Conservation (phyloP, 2,329 filamentous ascomycete genomes). For the Zarea fungicola region DNA sequence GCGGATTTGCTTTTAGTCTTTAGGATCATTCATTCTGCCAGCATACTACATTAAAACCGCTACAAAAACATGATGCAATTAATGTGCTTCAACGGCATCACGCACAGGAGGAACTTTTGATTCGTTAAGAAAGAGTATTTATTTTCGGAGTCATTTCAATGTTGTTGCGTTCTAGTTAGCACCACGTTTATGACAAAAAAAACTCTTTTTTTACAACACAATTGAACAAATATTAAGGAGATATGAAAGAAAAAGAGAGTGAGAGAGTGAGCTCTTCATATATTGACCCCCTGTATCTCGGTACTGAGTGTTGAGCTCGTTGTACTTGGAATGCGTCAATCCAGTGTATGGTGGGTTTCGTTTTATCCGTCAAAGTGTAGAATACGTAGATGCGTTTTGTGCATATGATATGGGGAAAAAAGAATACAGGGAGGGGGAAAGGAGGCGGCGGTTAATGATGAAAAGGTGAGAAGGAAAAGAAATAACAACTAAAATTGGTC, state of each 20-base stretch:
- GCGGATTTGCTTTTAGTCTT: too few relatives aligned
- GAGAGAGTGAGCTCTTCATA: background rate
- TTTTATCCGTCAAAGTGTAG: background rate
- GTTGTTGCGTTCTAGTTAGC: background rate
- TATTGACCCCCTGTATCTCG: background rate
- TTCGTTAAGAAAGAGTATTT: too few relatives aligned
- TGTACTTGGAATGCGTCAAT: background rate
- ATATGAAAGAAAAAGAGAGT: background rate
- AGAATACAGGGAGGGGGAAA: background rate
- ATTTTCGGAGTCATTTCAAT: background rate
- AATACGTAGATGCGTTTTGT: constrained; percentile 3
- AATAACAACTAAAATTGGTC: constrained; percentile 4
- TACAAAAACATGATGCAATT: too few relatives aligned
- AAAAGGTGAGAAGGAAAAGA: background rate
- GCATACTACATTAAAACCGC: too few relatives aligned
- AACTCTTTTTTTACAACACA: background rate
- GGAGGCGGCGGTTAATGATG: background rate
- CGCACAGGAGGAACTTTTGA: too few relatives aligned
- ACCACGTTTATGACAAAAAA: background rate
- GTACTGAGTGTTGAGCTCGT: constrained; percentile 6
- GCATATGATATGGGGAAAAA: background rate
- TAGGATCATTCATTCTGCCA: too few relatives aligned
- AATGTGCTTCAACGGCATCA: too few relatives aligned
- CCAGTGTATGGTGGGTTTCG: background rate
- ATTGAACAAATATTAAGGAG: background rate